phyloP scores from a whole-genome alignment of 2,329 filamentous ascomycete genomes.

The Sporothrix brasiliensis region DNA sequence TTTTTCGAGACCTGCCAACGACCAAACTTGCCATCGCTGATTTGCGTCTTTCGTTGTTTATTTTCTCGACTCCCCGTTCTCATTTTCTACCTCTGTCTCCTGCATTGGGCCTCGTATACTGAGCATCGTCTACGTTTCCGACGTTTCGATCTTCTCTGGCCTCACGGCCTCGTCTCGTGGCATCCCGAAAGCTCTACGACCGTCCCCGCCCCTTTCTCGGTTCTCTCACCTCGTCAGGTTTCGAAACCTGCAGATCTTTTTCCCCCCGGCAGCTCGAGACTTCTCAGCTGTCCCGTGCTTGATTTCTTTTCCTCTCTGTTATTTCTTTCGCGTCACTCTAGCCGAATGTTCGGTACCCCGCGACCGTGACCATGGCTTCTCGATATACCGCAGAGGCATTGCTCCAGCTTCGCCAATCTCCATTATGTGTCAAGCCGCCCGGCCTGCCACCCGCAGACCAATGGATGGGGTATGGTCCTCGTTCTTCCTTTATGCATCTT shows the following conservation, averaged over 20 bases:
- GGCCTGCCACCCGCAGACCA: conserved; percentile 82
- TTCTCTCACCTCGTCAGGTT: conserved; percentile 1
- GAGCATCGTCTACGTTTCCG: neutral
- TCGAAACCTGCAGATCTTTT: conserved; percentile 10
- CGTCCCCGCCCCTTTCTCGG: neutral
- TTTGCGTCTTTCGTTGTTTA: neutral
- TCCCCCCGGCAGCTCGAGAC: conserved; percentile 10
- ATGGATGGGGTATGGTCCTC: conserved; percentile 82
- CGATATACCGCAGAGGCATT: conserved; percentile 79
- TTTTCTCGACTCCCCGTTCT: no score
- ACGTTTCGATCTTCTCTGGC: neutral
- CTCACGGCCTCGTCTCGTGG: neutral
- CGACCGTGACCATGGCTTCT: conserved; percentile 50
- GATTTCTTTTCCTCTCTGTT: no score
- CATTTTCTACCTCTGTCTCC: neutral
- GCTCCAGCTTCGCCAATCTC: conserved; percentile 75
- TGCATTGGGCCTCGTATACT: neutral
- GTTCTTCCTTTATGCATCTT: no score
- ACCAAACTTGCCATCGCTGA: neutral
- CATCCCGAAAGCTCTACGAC: neutral
- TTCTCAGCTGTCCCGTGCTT: conserved; percentile 14
- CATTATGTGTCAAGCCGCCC: conserved; percentile 78
- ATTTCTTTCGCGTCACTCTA: neutral
- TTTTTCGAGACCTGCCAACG: neutral
- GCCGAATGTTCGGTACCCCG: conserved; percentile 23